Percentiles rank a stretch among this genome's conserved stretches.
These are phyloP conservation scores for Acanthamoeba comandoni DNA, from an alignment of 208 protist genomes.

Conservation along the genomic window DNA sequence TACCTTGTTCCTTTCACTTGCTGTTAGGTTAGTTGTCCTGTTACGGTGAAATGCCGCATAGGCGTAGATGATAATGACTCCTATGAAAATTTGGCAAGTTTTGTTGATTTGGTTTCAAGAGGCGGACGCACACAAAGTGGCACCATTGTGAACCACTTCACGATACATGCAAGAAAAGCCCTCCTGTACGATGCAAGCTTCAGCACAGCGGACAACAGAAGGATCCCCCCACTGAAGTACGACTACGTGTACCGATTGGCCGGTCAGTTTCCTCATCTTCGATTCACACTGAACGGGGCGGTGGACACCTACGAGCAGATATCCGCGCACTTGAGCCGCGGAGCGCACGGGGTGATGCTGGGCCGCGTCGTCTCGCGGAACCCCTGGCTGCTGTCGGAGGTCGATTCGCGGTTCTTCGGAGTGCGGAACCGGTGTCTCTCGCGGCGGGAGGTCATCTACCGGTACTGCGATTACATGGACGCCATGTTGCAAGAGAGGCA, in stretches of 20 bases:
- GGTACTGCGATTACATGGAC: slow-evolving; percentile 18
- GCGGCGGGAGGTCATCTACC: neutral
- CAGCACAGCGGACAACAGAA: neutral
- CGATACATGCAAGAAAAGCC: neutral
- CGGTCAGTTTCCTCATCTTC: slow-evolving; percentile 1
- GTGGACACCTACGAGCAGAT: slow-evolving; percentile 37
- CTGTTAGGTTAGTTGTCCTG: neutral
- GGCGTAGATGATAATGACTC: slow-evolving; percentile 26
- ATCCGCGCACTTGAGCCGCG: neutral
- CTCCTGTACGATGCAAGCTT: neutral
- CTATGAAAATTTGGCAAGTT: slow-evolving; percentile 6
- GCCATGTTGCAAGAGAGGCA: neutral
- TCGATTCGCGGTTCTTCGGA: slow-evolving; percentile 15
- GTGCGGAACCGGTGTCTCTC: neutral
- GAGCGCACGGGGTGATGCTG: slow-evolving; percentile 9
- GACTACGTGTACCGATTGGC: slow-evolving; percentile 19
- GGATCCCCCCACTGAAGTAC: slow-evolving; percentile 9
- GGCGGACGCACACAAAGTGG: no score
- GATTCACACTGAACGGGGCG: slow-evolving; percentile 5
- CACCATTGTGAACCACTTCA: neutral
- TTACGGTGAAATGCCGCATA: slow-evolving; percentile 38
- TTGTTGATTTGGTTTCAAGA: neutral
- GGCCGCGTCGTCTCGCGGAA: neutral
- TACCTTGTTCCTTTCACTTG: neutral
- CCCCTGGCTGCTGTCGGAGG: slow-evolving; percentile 19